Base-by-base conservation (phyloP, 225 moss, liverwort and hornwort species). In the Asterella californica region DNA sequence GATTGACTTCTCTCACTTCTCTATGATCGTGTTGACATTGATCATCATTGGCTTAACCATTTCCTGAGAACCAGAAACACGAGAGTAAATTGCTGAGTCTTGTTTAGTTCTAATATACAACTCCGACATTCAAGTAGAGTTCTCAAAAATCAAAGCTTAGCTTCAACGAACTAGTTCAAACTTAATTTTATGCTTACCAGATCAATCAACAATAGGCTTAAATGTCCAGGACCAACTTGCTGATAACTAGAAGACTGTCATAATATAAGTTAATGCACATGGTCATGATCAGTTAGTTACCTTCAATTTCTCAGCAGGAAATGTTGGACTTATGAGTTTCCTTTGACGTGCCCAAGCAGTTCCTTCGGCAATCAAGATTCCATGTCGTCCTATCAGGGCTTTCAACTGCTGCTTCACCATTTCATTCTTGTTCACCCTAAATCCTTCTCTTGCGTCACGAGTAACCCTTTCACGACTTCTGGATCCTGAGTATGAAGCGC, bases 241-340 rank as follows among this genome's bases (percentile, higher is more conserved):
- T 62, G 62, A 6, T 62, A n/a, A n/a, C n/a, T n/a, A n/a, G 29
- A 6, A 18, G 14, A 57, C 14, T 57, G 14, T 12, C 12, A 57
- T 12, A 18, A 12, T 12, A 18, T 18, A 57, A 57, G 14, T 57
- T 12, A 18, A 57, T 57, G 57, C 57, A 18, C n/a, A 57, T 57
- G 12, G 14, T 57, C 57, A 57, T 18, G 57, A 57, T 18, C 57
- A 18, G 62, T 29, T 62, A 6, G 21, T 64, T 61, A 77, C 77
- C 62, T 59, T 77, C n/a, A 77, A 21, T 27, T 24, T 60, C 19
- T 77, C 77, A 8, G 38, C 24, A 45, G 19, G 77, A 52, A 77
- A 77, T 33, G 57, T 32, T 25, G 60, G 60, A 6, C 8, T 19
- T 24, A 77, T 22, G 33, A 77, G 15, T 47, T 45, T 63, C 33